phyloP scores from a whole-genome alignment of 768 basidiomycete genomes.

The Guyanaporus albipodus region DNA sequence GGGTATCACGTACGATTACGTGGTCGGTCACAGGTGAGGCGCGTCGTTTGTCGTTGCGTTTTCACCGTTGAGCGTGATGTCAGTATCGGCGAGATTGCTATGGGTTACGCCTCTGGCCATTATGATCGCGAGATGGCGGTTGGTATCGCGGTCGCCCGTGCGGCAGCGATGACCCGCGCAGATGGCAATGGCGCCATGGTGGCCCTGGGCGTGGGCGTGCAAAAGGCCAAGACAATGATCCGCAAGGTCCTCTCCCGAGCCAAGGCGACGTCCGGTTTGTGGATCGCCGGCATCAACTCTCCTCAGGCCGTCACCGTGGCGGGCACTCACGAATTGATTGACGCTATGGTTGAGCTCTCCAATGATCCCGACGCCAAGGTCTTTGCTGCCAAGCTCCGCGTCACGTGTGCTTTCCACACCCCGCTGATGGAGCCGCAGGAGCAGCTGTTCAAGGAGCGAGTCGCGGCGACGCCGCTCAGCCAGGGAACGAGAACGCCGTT shows the following conservation, averaged over 20 bases:
- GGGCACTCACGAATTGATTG: constrained; percentile 29
- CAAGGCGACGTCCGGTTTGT: constrained; percentile 26
- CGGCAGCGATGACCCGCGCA: constrained; percentile 34
- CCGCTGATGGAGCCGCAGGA: constrained; percentile 35
- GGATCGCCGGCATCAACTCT: constrained; percentile 36
- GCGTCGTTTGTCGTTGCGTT: background rate
- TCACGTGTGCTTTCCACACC: constrained; percentile 34
- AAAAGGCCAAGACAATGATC: constrained; percentile 32
- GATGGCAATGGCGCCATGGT: constrained; percentile 36
- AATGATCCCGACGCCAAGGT: constrained; percentile 26
- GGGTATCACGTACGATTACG: constrained; percentile 32
- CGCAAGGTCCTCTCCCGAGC: constrained; percentile 29
- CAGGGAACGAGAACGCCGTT: constrained; percentile 18
- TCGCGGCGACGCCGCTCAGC: constrained; percentile 15
- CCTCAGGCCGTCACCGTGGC: constrained; percentile 36
- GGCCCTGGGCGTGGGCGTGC: constrained; percentile 32
- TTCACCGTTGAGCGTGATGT: constrained; percentile 6
- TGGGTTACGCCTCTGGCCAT: constrained; percentile 36
- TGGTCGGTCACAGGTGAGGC: constrained; percentile 33
- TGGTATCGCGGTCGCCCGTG: constrained; percentile 35
- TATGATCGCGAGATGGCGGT: constrained; percentile 33
- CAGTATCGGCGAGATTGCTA: constrained; percentile 35
- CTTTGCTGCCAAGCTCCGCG: constrained; percentile 29
- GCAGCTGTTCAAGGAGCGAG: constrained; percentile 25
- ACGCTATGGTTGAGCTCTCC: constrained; percentile 27